A percentile compares a stretch with the other conserved stretches of the same genome.
Conservation (phyloP, 768 basidiomycete species). For the Sporobolomyces phaffii region DNA sequence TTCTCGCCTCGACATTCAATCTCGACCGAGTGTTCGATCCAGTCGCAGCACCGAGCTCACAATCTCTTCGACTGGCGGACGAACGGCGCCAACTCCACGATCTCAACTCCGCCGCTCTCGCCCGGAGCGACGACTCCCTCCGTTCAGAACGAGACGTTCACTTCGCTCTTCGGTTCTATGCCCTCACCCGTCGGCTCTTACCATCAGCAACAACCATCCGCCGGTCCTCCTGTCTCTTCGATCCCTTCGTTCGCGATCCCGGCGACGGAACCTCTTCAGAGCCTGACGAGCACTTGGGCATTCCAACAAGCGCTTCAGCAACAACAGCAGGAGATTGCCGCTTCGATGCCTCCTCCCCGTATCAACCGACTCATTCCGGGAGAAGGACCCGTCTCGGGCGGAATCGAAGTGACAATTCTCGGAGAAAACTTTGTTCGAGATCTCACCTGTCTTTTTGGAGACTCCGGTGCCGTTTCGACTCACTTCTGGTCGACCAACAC, state of each 20-base stretch:
- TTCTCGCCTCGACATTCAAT: constrained; percentile 2
- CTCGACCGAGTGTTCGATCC: constrained; percentile 2
- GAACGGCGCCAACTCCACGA: background rate
- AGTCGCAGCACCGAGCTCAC: constrained; percentile 1
- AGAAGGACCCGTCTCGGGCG: constrained; percentile 50
- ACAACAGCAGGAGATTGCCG: constrained; percentile 8
- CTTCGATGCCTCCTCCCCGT: constrained; percentile 21
- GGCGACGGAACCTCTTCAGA: constrained; percentile 19
- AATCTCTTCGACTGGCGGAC: constrained; percentile 26
- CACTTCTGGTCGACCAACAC: constrained; percentile 90
- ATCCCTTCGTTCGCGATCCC: constrained; percentile 32
- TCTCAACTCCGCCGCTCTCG: constrained; percentile 28
- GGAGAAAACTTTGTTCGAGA: constrained; percentile 69
- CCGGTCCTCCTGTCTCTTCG: background rate
- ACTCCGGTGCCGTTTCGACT: constrained; percentile 69
- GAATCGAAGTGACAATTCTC: constrained; percentile 87
- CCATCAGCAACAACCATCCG: background rate
- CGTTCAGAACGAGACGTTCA: constrained; percentile 19
- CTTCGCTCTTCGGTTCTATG: constrained; percentile 21
- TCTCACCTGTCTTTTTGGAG: constrained; percentile 76
- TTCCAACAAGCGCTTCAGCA: constrained; percentile 21
- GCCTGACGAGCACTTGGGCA: constrained; percentile 16
- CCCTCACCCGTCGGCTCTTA: constrained; percentile 9
- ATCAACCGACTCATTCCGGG: constrained; percentile 52
- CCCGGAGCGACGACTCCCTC: constrained; percentile 26